These are phyloP conservation scores for Baorangia bicolor DNA, from an alignment of 768 basidiomycete genomes.

Conservation along the genomic window DNA sequence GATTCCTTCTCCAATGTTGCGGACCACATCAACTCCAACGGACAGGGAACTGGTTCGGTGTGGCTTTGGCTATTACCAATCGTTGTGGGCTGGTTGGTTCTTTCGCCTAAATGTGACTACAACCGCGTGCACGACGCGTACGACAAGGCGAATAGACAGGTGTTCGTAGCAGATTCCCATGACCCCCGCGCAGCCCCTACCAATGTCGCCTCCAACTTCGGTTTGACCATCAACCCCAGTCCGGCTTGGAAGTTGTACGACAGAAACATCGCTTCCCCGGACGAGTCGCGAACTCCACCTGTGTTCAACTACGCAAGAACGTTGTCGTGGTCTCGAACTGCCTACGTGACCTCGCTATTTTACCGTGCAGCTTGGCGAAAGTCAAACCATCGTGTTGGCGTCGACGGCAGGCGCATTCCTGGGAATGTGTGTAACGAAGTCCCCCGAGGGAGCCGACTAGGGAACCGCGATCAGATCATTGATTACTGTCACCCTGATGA, in stretches of 20 bases:
- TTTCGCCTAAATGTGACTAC: conserved; percentile 41
- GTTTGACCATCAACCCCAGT: conserved; percentile 14
- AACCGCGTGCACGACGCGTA: conserved; percentile 26
- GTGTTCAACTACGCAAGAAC: conserved; percentile 27
- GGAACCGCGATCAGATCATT: conserved; percentile 17
- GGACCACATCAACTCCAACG: conserved; percentile 30
- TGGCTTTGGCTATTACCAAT: conserved; percentile 47
- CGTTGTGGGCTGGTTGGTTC: conserved; percentile 40
- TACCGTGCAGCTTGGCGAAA: conserved; percentile 19
- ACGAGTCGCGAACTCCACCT: conserved; percentile 25
- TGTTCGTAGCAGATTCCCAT: background rate
- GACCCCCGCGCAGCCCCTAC: background rate
- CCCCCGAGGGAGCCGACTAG: conserved; percentile 16
- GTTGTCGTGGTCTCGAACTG: conserved; percentile 20
- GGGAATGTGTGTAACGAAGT: background rate
- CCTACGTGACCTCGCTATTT: conserved; percentile 13
- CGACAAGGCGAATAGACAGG: conserved; percentile 11
- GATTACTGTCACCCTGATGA: conserved; percentile 19
- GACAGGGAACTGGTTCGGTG: conserved; percentile 39
- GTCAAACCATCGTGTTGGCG: background rate
- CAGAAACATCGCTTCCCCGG: conserved; percentile 14
- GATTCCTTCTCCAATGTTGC: conserved; percentile 17
- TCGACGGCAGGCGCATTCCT: background rate
- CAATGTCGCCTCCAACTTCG: conserved; percentile 2
- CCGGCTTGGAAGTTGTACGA: background rate